These are phyloP conservation scores for Trichoderma harzianum DNA, from an alignment of 2,329 filamentous ascomycete genomes.

Conservation along the genomic window DNA sequence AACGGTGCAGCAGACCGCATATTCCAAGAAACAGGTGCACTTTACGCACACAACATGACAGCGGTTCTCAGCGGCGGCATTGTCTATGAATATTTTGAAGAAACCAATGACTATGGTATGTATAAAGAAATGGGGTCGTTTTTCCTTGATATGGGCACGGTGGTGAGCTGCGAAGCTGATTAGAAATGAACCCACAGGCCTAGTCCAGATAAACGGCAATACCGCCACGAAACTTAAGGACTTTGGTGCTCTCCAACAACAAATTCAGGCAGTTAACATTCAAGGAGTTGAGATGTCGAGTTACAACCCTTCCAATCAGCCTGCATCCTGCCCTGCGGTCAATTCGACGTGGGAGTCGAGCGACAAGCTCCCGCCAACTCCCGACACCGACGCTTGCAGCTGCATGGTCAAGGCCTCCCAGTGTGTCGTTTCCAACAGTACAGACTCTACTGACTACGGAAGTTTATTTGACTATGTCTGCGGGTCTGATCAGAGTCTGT, in stretches of 20 bases:
- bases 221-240: constrained; percentile 66
- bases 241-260: constrained; percentile 67
- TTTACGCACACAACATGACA: constrained; percentile 80
- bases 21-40: constrained; percentile 79
- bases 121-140: not conserved
- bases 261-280: constrained; percentile 64
- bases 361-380: constrained; percentile 71
- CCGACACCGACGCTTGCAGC: constrained; percentile 73
- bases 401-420: constrained; percentile 77
- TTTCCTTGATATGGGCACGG: not conserved
- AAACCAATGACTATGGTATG: constrained; percentile 81
- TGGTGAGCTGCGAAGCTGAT: not conserved
- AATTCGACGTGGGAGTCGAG: constrained; percentile 61
- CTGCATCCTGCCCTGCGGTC: constrained; percentile 67
- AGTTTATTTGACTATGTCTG: constrained; percentile 74
- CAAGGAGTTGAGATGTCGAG: constrained; percentile 59
- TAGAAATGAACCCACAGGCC: constrained; percentile 42
- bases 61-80: constrained; percentile 91
- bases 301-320: constrained; percentile 71
- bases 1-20: constrained; percentile 61
- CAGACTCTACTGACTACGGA: constrained; percentile 58
- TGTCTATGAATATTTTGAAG: constrained; percentile 98
- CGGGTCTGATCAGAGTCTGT: constrained; percentile 53
- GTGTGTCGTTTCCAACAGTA: constrained; percentile 62
- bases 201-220: constrained; percentile 59